These are phyloP conservation scores for Gymnopilus dilepis DNA, from an alignment of 768 basidiomycete genomes.

Conservation along the genomic window DNA sequence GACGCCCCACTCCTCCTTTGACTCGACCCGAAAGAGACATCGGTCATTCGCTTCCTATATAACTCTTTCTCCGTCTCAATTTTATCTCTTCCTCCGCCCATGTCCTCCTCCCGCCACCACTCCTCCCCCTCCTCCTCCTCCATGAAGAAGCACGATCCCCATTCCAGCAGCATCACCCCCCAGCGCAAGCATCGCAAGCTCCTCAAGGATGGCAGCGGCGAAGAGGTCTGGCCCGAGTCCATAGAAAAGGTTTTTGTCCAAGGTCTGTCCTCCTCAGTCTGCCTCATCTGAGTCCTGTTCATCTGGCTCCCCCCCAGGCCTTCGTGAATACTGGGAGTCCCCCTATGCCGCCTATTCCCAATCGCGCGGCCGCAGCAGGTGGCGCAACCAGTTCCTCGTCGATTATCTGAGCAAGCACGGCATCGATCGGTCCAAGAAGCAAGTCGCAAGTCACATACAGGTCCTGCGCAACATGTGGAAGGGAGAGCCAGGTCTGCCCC, in stretches of 20 bases:
- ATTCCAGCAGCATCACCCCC: slow-evolving; percentile 60
- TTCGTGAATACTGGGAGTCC: slow-evolving; percentile 79
- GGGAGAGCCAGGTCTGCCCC: slow-evolving; percentile 66
- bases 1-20: slow-evolving; percentile 41
- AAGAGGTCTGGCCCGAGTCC: slow-evolving; percentile 83
- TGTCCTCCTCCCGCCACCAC: slow-evolving; percentile 27
- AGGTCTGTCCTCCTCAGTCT: slow-evolving; percentile 44
- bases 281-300: slow-evolving; percentile 4
- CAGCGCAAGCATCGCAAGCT: slow-evolving; percentile 85
- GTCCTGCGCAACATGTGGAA: slow-evolving; percentile 90
- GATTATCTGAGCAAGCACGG: slow-evolving; percentile 75
- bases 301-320: slow-evolving; percentile 47
- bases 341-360: slow-evolving; percentile 77
- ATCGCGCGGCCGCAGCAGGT: slow-evolving; percentile 76
- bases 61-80: slow-evolving; percentile 26
- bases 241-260: slow-evolving; percentile 81
- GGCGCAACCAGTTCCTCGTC: slow-evolving; percentile 87
- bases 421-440: slow-evolving; percentile 80
- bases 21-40: slow-evolving; percentile 22
- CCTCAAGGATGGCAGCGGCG: slow-evolving; percentile 76
- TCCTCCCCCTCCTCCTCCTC: slow-evolving; percentile 31
- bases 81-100: slow-evolving; percentile 25
- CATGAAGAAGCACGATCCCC: slow-evolving; percentile 37
- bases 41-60: slow-evolving; percentile 27
- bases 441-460: slow-evolving; percentile 89